Evolutionary conservation across 2,329 filamentous ascomycete species (phyloP), one percentile per base, ranked within the genome.

Genomic region (Aaosphaeria arxii): DNA sequence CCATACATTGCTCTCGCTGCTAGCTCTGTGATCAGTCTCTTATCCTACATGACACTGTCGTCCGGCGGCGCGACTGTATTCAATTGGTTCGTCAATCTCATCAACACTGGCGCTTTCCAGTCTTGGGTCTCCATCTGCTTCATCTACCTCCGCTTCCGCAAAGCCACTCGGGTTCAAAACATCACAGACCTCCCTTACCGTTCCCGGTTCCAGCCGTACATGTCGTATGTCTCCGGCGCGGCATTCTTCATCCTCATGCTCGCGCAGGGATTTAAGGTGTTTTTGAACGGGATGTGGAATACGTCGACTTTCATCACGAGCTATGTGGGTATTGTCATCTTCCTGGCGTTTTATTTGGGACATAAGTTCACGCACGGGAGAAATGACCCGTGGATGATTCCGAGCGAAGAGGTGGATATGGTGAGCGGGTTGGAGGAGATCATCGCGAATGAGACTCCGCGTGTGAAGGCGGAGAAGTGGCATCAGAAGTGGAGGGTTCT

Each of bases 51-150:
- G 52, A 78, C 74, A 47, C 70, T 76, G 32, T 73, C 70, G 11
- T 74, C 67, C 44, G 71, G 68, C 31, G 73, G 73, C 11, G 71
- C 71, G 46, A 67, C 71, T 11, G 67, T 78, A 28, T 89, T 89
- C 66, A 72, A 73, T 39, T 89, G 86, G 83, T 87, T 89, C 67
- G 78, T 84, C 61, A 87, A 87, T 66, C 77, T 89, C 44, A 85
- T 82, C 30, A 88, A 77, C 49, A 75, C 77, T 4, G 76, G 75
- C 1, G 77, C 76, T 7, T 71, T 80, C 56, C 79, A 81, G 49
- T 78, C 75, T 7, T 83, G 79, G 80, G 73, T 76, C 53, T 73
- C 71, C 53, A 76, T 78, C 53, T 77, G 76, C 50, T 72, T 84
- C 51, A 76, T 83, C 7, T 83, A 80, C 63, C 69, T 84, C 32